Evolutionary conservation across 78 protist species (phyloP).

Genomic region (Isochrysis galbana): DNA sequence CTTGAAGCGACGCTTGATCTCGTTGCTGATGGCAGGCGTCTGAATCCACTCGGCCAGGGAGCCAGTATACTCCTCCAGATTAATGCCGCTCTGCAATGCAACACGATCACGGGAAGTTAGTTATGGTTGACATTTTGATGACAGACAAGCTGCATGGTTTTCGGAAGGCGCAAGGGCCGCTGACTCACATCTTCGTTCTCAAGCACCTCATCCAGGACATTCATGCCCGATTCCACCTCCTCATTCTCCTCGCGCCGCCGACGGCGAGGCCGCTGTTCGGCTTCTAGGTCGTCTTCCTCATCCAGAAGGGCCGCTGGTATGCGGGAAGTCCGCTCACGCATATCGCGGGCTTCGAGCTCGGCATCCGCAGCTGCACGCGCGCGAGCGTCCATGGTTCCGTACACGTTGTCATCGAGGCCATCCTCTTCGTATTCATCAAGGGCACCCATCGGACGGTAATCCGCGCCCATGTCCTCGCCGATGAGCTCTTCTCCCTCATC

Average conservation of each 20-base stretch:
- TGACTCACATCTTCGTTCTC: neutral
- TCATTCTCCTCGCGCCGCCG: slow-evolving; percentile 4
- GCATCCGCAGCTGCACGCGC: slow-evolving; percentile 35
- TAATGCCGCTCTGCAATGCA: neutral
- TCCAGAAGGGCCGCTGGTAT: neutral
- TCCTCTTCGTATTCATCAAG: slow-evolving; percentile 46
- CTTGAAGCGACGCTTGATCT: slow-evolving; percentile 39
- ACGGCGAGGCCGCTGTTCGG: neutral
- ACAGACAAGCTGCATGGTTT: no score
- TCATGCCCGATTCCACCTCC: neutral
- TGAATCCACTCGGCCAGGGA: slow-evolving; percentile 66
- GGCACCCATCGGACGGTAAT: slow-evolving; percentile 31
- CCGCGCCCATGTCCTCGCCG: slow-evolving; percentile 21
- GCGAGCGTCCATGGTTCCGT: neutral
- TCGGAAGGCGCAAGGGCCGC: no score
- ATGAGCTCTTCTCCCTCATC: slow-evolving; percentile 10
- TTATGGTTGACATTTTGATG: no score
- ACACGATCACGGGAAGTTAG: no score
- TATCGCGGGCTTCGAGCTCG: neutral
- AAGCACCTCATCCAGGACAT: neutral
- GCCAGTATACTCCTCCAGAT: slow-evolving; percentile 60
- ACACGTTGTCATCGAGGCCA: slow-evolving; percentile 32
- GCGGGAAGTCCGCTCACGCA: neutral
- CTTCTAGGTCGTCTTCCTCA: neutral
- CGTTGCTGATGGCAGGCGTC: slow-evolving; percentile 45